Evolutionary conservation across 257 asterid genomes (phyloP), one percentile per base, ranked within the genome.

Genomic region (Asclepias syriaca): DNA sequence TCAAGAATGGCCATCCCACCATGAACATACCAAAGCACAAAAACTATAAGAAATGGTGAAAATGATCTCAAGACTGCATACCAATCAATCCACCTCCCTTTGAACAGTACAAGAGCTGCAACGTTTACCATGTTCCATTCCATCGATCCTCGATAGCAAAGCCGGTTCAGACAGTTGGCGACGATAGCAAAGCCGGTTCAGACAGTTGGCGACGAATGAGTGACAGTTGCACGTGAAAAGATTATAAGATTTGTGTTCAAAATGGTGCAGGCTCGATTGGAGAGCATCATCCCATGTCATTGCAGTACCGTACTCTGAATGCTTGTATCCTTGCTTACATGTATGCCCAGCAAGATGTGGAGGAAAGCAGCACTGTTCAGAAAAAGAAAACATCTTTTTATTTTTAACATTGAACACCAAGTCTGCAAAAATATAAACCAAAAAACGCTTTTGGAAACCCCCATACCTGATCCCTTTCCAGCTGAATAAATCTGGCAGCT

Each of bases 221-320:
- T 95, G 92, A 80, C 94, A 84, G 89, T 95, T 95, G 90, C 97
- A 92, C 0, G 95, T 88, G 82, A 95, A 92, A 74, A 91, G 88
- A 80, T 92, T 95, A 86, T 92, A 90, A 3, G 92, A 85, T 79
- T 74, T 85, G 90, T 79, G 75, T 87, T 90, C 99, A 51, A 84
- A 90, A 21, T 77, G 77, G 49, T 86, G 89, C 7, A 71, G 50
- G 45, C 89, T 85, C 5, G 86, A 81, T 10, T 81, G 87, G 22
- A 95, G 40, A 10, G 98, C 94, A 3, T 90, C 97, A 50, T 95
- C 97, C 99, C 99, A 95, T 9, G 93, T 79, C 66, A 90, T 82
- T 9, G 94, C 89, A 13, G 91, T 73, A 39, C 98, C 99, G 8
- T 65, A 76, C 80, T 88, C 98, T 0, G 91, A 75, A 58, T 92